Conservation (phyloP, 73 alveolate species). For the Paramecium bursaria region DNA sequence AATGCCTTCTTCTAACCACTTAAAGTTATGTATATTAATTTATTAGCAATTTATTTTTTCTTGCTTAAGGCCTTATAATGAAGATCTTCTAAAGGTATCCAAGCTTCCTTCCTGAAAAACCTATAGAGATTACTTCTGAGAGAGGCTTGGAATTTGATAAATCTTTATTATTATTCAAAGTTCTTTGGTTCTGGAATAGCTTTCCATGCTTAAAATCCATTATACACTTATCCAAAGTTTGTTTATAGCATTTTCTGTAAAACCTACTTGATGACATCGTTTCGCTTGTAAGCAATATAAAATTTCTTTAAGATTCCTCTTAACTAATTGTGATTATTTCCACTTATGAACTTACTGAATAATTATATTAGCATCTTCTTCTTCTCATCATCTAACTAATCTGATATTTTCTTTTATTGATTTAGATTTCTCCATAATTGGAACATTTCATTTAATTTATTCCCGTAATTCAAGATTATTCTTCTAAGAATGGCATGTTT, state of each 20-base stretch:
- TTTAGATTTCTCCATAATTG: background rate
- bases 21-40: background rate
- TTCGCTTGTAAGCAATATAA: background rate
- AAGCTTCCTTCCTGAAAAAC: background rate
- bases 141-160: conserved; percentile 10
- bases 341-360: background rate
- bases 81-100: conserved; percentile 4
- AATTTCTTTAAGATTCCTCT: background rate
- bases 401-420: conserved; percentile 5
- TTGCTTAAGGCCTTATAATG: background rate
- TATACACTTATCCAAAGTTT: conserved; percentile 1
- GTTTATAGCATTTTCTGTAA: conserved; percentile 7
- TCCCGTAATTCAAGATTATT: background rate
- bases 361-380: background rate
- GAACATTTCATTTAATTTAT: background rate
- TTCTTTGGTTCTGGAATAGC: conserved; percentile 1
- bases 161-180: background rate
- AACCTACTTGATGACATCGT: background rate
- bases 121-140: conserved; percentile 37
- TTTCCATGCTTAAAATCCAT: conserved; percentile 11
- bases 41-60: conserved; percentile 7
- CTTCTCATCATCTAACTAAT: conserved; percentile 1
- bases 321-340: background rate
- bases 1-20: conserved; percentile 34
- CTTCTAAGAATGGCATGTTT: background rate